phyloP scores from a whole-genome alignment of 257 asterid species.

The Solanum pinnatisectum region DNA sequence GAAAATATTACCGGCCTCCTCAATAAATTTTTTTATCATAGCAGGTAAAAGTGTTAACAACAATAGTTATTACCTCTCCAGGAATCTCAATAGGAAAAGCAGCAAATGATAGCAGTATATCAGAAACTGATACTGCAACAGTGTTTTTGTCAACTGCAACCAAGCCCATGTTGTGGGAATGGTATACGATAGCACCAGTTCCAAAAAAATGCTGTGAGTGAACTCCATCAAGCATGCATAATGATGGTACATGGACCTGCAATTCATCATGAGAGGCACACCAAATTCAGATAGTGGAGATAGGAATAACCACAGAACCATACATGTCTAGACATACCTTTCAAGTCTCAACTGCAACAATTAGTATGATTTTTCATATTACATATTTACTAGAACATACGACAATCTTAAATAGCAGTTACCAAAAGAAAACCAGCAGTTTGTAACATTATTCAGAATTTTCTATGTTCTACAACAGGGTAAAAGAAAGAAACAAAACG shows the following conservation, averaged over 20 bases:
- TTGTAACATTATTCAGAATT: neutral
- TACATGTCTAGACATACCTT: neutral
- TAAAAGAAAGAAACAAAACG: neutral
- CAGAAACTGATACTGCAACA: conserved; percentile 92
- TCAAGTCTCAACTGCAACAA: neutral
- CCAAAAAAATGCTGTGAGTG: conserved; percentile 98
- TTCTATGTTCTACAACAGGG: neutral
- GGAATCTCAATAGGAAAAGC: conserved; percentile 98
- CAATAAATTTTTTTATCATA: neutral
- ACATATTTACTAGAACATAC: neutral
- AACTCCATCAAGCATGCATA: conserved; percentile 98
- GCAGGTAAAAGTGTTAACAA: neutral
- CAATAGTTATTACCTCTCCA: conserved; percentile 65
- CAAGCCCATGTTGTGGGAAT: conserved; percentile 84
- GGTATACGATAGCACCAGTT: conserved; percentile 84
- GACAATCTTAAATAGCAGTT: neutral
- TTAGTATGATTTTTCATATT: neutral
- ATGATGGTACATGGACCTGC: conserved; percentile 98
- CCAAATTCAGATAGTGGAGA: neutral
- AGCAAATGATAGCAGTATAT: conserved; percentile 96
- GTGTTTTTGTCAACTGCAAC: conserved; percentile 97
- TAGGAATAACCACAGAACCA: neutral
- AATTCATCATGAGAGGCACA: conserved; percentile 2
- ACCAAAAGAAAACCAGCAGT: neutral
- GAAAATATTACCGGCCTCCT: conserved; percentile 12